Evolutionary conservation across 192 early-diverging fungal genomes (phyloP), one percentile per base, ranked within the genome.

Genomic region (Coemansia sp.): DNA sequence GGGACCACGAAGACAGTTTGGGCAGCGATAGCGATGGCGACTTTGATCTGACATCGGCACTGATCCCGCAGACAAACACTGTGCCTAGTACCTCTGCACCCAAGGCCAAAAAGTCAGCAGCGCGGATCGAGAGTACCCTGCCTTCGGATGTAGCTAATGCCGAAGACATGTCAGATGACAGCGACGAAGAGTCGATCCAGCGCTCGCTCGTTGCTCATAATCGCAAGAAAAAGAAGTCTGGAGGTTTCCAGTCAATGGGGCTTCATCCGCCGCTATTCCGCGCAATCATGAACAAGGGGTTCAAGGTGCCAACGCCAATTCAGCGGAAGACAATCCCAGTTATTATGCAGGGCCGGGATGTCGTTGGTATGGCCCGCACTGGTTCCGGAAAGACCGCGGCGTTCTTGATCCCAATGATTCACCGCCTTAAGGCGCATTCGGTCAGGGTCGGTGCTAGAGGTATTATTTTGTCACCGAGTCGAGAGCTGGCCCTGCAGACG

Each of bases 201-300:
- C 65, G 58, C 17, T 68, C 64, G 17, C 62, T 76, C 12, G 52
- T 66, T 43, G 73, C 82, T 14, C 88, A 87, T 3, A 96, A 96
- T 73, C 82, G 91, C 55, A 96, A 94, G 66, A 88, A 91, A 67
- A 93, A 92, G 58, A 98, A 98, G 62, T 95, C 93, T 0, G 96
- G 96, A 27, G 96, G 96, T 22, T 98, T 98, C 74, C 94, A 97
- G 71, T 93, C 93, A 7, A 96, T 98, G 94, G 96, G 93, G 19
- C 80, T 98, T 41, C 89, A 89, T 27, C 85, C 87, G 50, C 81
- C 84, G 25, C 74, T 95, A 15, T 93, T 88, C 80, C 89, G 90
- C 43, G 92, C 93, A 13, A 83, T 98, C 62, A 61, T 87, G n/a
- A 84, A 92, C 59, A 93, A 93, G 62, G 96, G 96, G 6, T 98